Evolutionary conservation across 2,329 filamentous ascomycete genomes (phyloP).

Genomic region (Ceratocystis colombiana): DNA sequence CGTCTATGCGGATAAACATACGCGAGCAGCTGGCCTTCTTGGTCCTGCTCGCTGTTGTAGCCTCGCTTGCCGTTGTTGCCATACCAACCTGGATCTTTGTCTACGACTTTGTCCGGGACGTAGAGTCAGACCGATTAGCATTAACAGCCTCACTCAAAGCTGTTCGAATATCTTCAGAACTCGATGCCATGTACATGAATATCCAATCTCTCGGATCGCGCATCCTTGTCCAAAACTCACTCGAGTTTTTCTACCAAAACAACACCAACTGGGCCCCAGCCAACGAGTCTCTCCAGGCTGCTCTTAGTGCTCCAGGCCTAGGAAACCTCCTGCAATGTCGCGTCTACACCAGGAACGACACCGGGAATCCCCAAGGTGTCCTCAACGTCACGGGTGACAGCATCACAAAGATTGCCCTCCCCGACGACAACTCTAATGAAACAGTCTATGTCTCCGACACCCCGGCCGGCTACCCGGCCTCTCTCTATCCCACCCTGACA

Average conservation of each 20-base stretch:
- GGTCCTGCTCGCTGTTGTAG: slow-evolving; percentile 63
- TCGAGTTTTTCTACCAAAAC: slow-evolving; percentile 44
- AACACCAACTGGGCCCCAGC: slow-evolving; percentile 57
- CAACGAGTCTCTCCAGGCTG: slow-evolving; percentile 56
- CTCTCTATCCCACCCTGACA: slow-evolving; percentile 69
- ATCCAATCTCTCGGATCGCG: slow-evolving; percentile 62
- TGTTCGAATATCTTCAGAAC: slow-evolving; percentile 65
- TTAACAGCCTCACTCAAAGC: slow-evolving; percentile 81
- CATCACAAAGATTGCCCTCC: slow-evolving; percentile 47
- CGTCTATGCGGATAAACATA: slow-evolving; percentile 70
- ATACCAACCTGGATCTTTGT: slow-evolving; percentile 61
- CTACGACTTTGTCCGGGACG: slow-evolving; percentile 43
- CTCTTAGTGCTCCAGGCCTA: slow-evolving; percentile 52
- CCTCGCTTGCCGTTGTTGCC: slow-evolving; percentile 66
- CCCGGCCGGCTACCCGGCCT: slow-evolving; percentile 56
- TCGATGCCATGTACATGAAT: slow-evolving; percentile 67
- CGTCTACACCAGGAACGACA: slow-evolving; percentile 60
- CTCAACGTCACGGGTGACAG: slow-evolving; percentile 52
- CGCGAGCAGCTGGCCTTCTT: slow-evolving; percentile 75
- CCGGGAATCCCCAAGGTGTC: slow-evolving; percentile 46
- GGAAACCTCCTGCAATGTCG: slow-evolving; percentile 56
- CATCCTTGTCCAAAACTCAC: slow-evolving; percentile 46
- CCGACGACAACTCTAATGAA: slow-evolving; percentile 50
- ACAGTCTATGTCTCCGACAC: slow-evolving; percentile 51
- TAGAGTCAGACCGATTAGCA: slow-evolving; percentile 53